These are phyloP conservation scores for Cymodocea nodosa DNA, from an alignment of 116 monocot genomes.

Conservation along the genomic window DNA sequence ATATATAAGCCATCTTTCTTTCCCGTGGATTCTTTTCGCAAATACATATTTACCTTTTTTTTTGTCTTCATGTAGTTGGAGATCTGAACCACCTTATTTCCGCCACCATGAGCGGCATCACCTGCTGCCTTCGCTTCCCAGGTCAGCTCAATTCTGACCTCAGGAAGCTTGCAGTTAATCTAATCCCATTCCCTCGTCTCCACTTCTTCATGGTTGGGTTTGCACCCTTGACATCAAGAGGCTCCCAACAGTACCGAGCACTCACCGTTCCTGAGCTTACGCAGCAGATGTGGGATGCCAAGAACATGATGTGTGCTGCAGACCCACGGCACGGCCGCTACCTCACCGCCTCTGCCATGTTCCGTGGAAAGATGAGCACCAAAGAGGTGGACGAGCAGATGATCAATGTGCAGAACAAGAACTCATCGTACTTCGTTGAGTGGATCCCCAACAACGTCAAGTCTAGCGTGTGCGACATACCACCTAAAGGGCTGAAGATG, in stretches of 20 bases:
- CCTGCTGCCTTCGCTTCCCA: constrained; percentile 61
- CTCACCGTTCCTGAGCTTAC: no score
- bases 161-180: constrained; percentile 60
- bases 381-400: no score
- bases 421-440: constrained; percentile 14
- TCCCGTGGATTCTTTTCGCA: no score
- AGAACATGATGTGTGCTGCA: no score
- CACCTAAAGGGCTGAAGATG: constrained; percentile 9
- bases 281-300: no score
- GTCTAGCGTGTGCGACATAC: constrained; percentile 14
- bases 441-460: constrained; percentile 18
- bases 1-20: no score
- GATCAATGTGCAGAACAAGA: constrained; percentile 14
- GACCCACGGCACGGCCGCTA: no score
- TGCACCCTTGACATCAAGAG: constrained; percentile 50
- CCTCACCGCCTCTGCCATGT: no score
- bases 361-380: no score
- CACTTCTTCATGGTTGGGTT: constrained; percentile 83
- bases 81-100: constrained; percentile 25
- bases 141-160: constrained; percentile 71
- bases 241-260: constrained; percentile 63
- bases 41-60: background rate
- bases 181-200: constrained; percentile 71
- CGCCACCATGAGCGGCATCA: constrained; percentile 39
- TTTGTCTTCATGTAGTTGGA: constrained; percentile 1